phyloP scores from a whole-genome alignment of 768 basidiomycete species.

The Rhizopogon roseolus region DNA sequence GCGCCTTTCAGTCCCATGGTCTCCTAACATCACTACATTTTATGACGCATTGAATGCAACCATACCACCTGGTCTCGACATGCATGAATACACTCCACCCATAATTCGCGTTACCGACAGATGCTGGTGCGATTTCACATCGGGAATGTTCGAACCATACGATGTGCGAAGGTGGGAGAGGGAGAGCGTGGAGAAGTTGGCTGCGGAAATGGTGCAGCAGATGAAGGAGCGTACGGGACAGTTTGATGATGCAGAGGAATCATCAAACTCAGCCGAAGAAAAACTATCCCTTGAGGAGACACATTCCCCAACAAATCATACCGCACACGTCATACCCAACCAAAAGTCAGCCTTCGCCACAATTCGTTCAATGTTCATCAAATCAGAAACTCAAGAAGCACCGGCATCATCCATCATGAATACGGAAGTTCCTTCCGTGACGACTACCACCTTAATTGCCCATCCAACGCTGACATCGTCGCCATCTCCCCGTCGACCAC shows the following conservation, averaged over 20 bases:
- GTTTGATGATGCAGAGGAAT: constrained; percentile 11
- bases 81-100: constrained; percentile 38
- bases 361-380: constrained; percentile 20
- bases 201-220: constrained; percentile 30
- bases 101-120: constrained; percentile 68
- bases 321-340: neutral
- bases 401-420: neutral
- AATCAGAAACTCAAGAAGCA: constrained; percentile 5
- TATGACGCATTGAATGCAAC: constrained; percentile 56
- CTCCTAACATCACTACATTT: constrained; percentile 68
- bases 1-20: constrained; percentile 60
- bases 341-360: constrained; percentile 17
- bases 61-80: constrained; percentile 34
- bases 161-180: constrained; percentile 74
- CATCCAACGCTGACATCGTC: constrained; percentile 5
- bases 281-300: constrained; percentile 13
- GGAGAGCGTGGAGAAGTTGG: constrained; percentile 49
- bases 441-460: neutral
- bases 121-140: constrained; percentile 82
- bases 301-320: constrained; percentile 2
- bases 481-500: constrained; percentile 9
- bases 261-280: constrained; percentile 23
- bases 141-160: constrained; percentile 70
- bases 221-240: constrained; percentile 23
- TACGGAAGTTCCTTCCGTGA: neutral